phyloP scores from a whole-genome alignment of 148 eudicot genomes.

The Camellia sinensis region DNA sequence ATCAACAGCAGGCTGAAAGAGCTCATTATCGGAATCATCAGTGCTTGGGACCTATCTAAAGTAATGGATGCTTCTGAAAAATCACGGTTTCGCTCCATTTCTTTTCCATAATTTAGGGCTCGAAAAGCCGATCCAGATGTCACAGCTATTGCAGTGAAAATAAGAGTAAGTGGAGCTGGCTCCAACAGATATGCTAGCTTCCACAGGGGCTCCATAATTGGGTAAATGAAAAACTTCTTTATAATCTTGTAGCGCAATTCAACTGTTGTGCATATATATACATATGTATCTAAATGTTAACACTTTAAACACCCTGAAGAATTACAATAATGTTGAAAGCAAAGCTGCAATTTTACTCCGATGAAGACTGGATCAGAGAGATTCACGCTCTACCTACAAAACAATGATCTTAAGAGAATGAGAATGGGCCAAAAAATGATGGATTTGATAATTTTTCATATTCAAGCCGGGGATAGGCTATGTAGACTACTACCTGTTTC shows the following conservation, averaged over 20 bases:
- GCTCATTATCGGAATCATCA: constrained; percentile 97
- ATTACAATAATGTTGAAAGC: constrained; percentile 1
- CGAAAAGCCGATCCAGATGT: constrained; percentile 87
- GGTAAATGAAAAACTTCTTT: constrained; percentile 9
- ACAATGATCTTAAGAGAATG: constrained; percentile 1
- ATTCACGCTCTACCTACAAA: constrained; percentile 37
- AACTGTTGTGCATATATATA: neutral
- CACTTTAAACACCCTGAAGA: constrained; percentile 2
- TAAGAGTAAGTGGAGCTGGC: constrained; percentile 87
- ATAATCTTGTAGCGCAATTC: constrained; percentile 5
- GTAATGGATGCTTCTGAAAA: constrained; percentile 89
- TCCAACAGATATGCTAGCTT: constrained; percentile 78
- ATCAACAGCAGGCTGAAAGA: constrained; percentile 87
- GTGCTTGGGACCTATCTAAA: constrained; percentile 88
- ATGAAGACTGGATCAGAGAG: constrained; percentile 27
- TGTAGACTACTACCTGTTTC: neutral
- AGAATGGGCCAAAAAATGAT: neutral
- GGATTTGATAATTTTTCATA: neutral
- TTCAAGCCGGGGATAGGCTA: neutral
- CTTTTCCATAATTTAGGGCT: constrained; percentile 84
- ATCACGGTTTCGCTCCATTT: constrained; percentile 93
- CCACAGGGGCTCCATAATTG: constrained; percentile 81
- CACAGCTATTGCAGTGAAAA: constrained; percentile 82
- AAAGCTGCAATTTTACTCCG: constrained; percentile 31
- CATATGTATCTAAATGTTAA: neutral